phyloP scores from a whole-genome alignment of 306 rosid genomes.

The Astragalus membranaceus region DNA sequence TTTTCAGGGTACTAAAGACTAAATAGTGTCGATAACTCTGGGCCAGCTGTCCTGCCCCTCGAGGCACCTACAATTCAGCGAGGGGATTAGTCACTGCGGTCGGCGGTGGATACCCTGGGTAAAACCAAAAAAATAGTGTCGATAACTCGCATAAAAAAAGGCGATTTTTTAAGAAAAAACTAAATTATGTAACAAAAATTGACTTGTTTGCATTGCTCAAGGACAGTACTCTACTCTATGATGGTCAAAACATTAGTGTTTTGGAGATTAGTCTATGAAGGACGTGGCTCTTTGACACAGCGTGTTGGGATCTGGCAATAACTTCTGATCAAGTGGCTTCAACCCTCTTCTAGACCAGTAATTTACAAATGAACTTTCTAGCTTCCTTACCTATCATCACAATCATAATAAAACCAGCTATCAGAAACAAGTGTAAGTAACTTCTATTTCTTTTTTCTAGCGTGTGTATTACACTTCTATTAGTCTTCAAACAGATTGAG shows the following conservation, averaged over 20 bases:
- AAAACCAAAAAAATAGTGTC: neutral
- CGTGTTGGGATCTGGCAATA: slow-evolving; percentile 53
- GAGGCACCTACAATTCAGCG: too few relatives aligned
- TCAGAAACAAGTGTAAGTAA: neutral
- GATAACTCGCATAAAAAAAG: neutral
- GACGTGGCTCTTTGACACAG: slow-evolving; percentile 50
- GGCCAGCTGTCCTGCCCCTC: too few relatives aligned
- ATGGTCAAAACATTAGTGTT: neutral
- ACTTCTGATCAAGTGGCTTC: slow-evolving; percentile 52
- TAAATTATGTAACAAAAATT: slow-evolving; percentile 1
- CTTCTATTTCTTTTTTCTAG: neutral
- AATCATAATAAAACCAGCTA: slow-evolving; percentile 1
- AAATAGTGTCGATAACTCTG: neutral
- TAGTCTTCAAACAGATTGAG: neutral
- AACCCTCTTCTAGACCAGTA: slow-evolving; percentile 69
- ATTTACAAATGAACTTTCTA: slow-evolving; percentile 59
- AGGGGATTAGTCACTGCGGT: too few relatives aligned
- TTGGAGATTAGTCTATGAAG: slow-evolving; percentile 8
- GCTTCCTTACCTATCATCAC: slow-evolving; percentile 58
- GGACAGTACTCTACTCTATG: neutral
- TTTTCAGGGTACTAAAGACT: neutral
- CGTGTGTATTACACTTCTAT: neutral
- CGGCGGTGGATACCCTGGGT: too few relatives aligned
- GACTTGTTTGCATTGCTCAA: slow-evolving; percentile 12
- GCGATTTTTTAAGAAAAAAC: neutral